Evolutionary conservation across 139 green algal genomes (phyloP).

Genomic region (Coccomyxa sp.): DNA sequence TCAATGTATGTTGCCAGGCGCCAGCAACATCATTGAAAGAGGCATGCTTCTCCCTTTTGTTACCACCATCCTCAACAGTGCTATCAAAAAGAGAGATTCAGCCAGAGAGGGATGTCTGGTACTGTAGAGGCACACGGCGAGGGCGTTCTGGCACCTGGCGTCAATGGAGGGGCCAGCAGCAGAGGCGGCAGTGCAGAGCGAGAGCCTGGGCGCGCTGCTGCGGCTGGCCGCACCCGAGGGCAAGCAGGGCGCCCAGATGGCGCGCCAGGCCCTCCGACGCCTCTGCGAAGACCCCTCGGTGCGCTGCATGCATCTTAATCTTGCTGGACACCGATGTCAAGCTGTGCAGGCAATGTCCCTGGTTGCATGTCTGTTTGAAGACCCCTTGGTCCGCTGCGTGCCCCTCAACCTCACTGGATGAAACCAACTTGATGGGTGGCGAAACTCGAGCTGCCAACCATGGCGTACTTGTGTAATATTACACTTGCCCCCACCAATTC

Average conservation of each 20-base stretch:
- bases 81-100: not conserved
- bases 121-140: constrained; percentile 31
- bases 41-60: not conserved
- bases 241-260: constrained; percentile 9
- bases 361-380: not conserved
- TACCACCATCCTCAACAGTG: not conserved
- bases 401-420: not conserved
- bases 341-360: not conserved
- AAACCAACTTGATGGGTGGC: not conserved
- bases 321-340: not conserved
- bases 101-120: not conserved
- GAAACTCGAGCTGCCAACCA: not conserved
- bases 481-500: too few species aligned
- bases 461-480: not conserved
- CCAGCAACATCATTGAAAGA: not conserved
- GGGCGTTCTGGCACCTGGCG: constrained; percentile 47
- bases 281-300: constrained; percentile 11
- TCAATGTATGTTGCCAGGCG: not conserved
- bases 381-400: not conserved
- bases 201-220: constrained; percentile 15
- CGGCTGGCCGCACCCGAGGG: constrained; percentile 9
- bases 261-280: constrained; percentile 15
- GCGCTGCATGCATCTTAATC: not conserved
- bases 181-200: not conserved
- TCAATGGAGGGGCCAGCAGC: constrained; percentile 19